Percentiles rank a stretch among this genome's conserved stretches.
Evolutionary conservation across 2,329 filamentous ascomycete genomes (phyloP).

Genomic region (Grosmannia clavigera): DNA sequence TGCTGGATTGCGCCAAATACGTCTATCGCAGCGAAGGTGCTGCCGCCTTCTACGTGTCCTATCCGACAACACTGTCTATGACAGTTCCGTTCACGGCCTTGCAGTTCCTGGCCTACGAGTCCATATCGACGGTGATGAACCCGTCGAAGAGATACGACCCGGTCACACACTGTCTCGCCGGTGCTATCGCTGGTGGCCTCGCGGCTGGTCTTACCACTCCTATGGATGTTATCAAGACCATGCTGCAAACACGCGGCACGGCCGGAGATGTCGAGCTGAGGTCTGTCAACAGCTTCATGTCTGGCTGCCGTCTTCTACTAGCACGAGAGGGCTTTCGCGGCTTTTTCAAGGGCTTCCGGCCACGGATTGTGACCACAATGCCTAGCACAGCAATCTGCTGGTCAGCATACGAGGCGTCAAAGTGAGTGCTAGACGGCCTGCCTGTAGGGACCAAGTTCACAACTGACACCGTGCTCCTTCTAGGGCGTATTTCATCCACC

Average conservation of each 20-base stretch:
- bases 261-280: slow-evolving; percentile 70
- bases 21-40: slow-evolving; percentile 83
- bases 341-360: slow-evolving; percentile 88
- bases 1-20: slow-evolving; percentile 74
- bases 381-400: slow-evolving; percentile 99
- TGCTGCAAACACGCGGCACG: slow-evolving; percentile 81
- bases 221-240: slow-evolving; percentile 95
- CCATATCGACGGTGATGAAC: slow-evolving; percentile 88
- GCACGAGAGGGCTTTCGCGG: slow-evolving; percentile 71
- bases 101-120: slow-evolving; percentile 96
- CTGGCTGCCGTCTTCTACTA: slow-evolving; percentile 71
- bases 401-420: slow-evolving; percentile 62
- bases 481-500: slow-evolving; percentile 46
- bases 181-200: slow-evolving; percentile 83
- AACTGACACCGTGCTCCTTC: neutral
- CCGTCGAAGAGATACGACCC: slow-evolving; percentile 79
- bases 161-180: slow-evolving; percentile 83
- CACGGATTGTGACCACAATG: slow-evolving; percentile 90
- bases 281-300: slow-evolving; percentile 68
- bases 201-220: slow-evolving; percentile 91
- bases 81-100: slow-evolving; percentile 95
- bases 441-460: neutral
- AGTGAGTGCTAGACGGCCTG: slow-evolving; percentile 31
- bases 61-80: slow-evolving; percentile 96
- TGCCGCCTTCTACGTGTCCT: slow-evolving; percentile 92